phyloP scores from a whole-genome alignment of 2,329 filamentous ascomycete species.

The Sclerotinia borealis region DNA sequence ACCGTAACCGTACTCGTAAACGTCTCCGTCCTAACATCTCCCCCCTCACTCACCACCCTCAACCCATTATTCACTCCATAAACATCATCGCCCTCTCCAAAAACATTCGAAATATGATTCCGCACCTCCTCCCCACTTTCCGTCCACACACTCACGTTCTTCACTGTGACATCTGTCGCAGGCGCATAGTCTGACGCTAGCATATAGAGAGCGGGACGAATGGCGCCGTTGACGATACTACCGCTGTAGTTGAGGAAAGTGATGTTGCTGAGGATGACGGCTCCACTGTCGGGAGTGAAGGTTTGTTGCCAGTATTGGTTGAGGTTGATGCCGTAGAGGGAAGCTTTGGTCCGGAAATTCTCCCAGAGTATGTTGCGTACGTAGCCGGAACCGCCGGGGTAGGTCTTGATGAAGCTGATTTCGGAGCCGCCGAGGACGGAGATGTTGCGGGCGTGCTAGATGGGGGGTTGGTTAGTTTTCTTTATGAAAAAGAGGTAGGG shows the following conservation, averaged over 20 bases:
- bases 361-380: constrained; percentile 34
- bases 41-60: constrained; percentile 7
- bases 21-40: constrained; percentile 14
- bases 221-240: constrained; percentile 24
- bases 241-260: constrained; percentile 31
- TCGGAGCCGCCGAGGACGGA: constrained; percentile 34
- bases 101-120: constrained; percentile 34
- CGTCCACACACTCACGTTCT: constrained; percentile 35
- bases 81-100: constrained; percentile 31
- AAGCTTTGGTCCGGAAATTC: constrained; percentile 26
- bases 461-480: background rate
- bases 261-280: constrained; percentile 23
- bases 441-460: constrained; percentile 29
- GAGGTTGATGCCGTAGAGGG: constrained; percentile 24
- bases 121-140: constrained; percentile 23
- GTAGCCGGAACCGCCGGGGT: constrained; percentile 34
- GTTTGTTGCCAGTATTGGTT: constrained; percentile 28
- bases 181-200: constrained; percentile 33
- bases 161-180: constrained; percentile 31
- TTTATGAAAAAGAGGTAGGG: background rate
- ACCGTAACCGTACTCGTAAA: constrained; percentile 32
- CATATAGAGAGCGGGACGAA: constrained; percentile 31
- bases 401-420: constrained; percentile 37
- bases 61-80: constrained; percentile 24
- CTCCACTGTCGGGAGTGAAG: constrained; percentile 25